Evolutionary conservation across 306 rosid species (phyloP).

Genomic region (Pterocarpus santalinus): DNA sequence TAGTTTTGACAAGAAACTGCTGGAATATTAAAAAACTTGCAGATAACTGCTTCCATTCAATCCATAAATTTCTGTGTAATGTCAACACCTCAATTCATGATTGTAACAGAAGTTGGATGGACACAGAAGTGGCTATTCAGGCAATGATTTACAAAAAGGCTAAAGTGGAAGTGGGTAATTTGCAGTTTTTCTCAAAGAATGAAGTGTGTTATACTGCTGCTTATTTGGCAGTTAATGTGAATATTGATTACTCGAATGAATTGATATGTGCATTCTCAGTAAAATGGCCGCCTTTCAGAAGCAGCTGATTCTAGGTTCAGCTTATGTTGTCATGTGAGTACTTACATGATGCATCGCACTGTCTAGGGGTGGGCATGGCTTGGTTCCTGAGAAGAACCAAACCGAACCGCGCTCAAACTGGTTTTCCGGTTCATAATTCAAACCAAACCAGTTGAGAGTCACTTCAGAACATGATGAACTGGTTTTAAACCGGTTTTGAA

Average conservation of each 20-base stretch:
- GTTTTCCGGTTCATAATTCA: too few species aligned
- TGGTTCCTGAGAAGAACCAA: too few species aligned
- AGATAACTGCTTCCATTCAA: not conserved
- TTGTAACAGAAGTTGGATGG: not conserved
- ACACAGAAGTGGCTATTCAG: slow-evolving; percentile 19
- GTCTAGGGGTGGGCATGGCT: not conserved
- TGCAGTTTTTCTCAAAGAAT: slow-evolving; percentile 20
- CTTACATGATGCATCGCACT: slow-evolving; percentile 2
- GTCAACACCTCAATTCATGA: not conserved
- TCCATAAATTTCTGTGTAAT: not conserved
- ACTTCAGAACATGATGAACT: too few species aligned
- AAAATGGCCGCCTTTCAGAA: not conserved
- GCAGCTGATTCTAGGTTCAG: not conserved
- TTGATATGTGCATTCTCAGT: not conserved
- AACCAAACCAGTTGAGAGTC: too few species aligned
- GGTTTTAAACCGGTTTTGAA: too few species aligned
- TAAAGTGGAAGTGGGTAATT: slow-evolving; percentile 29
- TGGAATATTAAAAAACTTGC: slow-evolving; percentile 32
- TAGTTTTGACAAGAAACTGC: slow-evolving; percentile 6
- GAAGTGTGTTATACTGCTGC: not conserved
- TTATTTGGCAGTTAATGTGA: slow-evolving; percentile 12
- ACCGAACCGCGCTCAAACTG: too few species aligned
- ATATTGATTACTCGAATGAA: slow-evolving; percentile 25
- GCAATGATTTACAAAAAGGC: slow-evolving; percentile 20
- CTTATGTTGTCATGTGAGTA: slow-evolving; percentile 15